Evolutionary conservation across 202 grass and related monocot species (phyloP), one percentile per base, ranked within the genome.

Genomic region (Elaeis oleifera): DNA sequence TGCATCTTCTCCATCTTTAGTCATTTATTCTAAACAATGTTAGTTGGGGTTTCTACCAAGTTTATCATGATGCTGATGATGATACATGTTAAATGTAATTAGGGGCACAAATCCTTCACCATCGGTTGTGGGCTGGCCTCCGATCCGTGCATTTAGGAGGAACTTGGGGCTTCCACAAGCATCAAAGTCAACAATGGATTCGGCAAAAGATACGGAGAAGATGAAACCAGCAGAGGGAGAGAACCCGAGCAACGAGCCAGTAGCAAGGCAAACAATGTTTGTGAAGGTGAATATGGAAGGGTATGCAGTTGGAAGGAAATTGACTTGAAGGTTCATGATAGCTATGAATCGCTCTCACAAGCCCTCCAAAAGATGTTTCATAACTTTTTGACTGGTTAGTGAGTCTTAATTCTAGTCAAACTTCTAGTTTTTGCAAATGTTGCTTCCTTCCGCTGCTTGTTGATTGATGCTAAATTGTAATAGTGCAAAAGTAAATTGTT

Each of bases 271-370:
- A 5, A 63, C 59, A 6, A 73, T 63, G 70, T 73, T 73, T 63
- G 70, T 73, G n/a, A 73, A 73, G 59, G 70, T 73, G 58, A 73
- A 73, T 4, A 63, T 73, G 28, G 70, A 73, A 63, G 70, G 70
- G 1, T 73, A 51, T 26, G 31, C 70, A 23, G 70, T 73, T 19
- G 70, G 70, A 13, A 73, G 70, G 19, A 73, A 59, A 73, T 73
- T 52, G 59, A 73, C 59, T 44, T 73, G 1, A 73, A 63, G 18
- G 50, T 49, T 13, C 22, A 73, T 25, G 11, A 73, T 44, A 59
- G 70, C 27, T 73, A 73, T 25, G 51, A 73, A 27, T 55, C 70
- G 3, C 70, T 73, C 17, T 73, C 70, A 1, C 59, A 13, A 17
- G 70, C 59, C 22, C 70, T 73, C 14, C 70, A 63, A 50, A 73